Base-by-base conservation (phyloP, 805 yeast genomes). In the Wickerhamomyces hampshirensis region DNA sequence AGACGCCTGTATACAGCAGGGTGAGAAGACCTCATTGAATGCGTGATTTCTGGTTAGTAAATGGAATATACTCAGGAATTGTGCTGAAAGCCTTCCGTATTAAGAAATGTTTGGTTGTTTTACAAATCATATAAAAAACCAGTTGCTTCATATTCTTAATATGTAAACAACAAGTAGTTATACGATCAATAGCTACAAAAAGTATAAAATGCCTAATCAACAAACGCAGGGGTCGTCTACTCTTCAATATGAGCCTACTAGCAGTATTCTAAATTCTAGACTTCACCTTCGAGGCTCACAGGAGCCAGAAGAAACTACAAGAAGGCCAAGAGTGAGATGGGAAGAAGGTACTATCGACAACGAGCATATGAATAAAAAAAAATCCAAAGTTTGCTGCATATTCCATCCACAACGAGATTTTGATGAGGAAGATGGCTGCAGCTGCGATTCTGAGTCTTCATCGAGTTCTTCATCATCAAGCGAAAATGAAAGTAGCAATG, bases 301-400 rank as follows among this genome's bases (percentile, higher is more conserved):
- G n/a, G 42, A 47, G 28, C 53, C 50, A 12, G 49, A 46, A 18
- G 38, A 37, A 16, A 21, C 29, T 18, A 17, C 30, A 33, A 35
- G 39, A 26, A 62, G 70, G 35, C 69, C 77, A 10, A 68, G 73
- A 28, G 96, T 91, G 0, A 69, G 77, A 35, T 91, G 97, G 96
- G 69, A 80, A 6, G 84, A 82, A 26, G 95, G 80, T 31, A 89
- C 86, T 4, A 70, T 93, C 5, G 98, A 91, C 58, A 91, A 91
- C 57, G 98, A 91, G 61, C 62, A 84, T 54, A 68, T 93, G 84
- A 74, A 82, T 53, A 85, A 77, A 64, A 93, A 93, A 65, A 88
- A 87, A 56, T 76, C 95, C 10, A 91, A 91, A 59, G 82, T 84
- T n/a, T 85, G 95, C 51, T 84, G 95, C 47, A 84, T 85, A 8